Evolutionary conservation across 1,284 basidiomycete genomes (phyloP).

Genomic region (Marasmius sp.): DNA sequence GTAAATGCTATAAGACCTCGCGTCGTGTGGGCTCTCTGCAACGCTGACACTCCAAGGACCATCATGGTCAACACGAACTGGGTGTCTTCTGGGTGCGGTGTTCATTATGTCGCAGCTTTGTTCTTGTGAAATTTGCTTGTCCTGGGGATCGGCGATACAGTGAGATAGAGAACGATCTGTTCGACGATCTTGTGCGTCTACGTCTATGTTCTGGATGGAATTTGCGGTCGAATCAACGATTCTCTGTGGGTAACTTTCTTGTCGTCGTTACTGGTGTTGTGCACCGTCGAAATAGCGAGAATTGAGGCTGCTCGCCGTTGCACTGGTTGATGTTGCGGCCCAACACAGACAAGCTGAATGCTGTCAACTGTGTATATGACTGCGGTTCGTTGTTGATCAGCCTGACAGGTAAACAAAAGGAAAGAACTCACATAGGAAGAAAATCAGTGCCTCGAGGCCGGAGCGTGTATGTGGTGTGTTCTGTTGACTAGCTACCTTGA

Average conservation of each 20-base stretch:
- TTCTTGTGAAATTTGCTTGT: neutral
- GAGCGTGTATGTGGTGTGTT: neutral
- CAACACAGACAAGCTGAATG: neutral
- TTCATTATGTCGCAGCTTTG: slow-evolving; percentile 3
- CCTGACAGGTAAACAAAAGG: neutral
- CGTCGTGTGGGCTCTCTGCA: slow-evolving; percentile 64
- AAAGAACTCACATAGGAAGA: neutral
- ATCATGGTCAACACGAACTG: slow-evolving; percentile 40
- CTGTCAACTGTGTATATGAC: neutral
- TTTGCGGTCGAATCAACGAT: neutral
- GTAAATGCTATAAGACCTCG: slow-evolving; percentile 63
- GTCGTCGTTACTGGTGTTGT: neutral
- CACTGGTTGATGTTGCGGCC: slow-evolving; percentile 1
- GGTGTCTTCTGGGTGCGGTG: slow-evolving; percentile 9
- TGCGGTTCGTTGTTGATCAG: neutral
- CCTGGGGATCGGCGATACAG: neutral
- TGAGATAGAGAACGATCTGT: neutral
- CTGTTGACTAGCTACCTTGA: slow-evolving; percentile 2
- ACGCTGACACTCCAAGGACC: slow-evolving; percentile 76
- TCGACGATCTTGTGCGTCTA: slow-evolving; percentile 2
- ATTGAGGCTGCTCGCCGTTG: neutral
- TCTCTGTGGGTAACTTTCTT: neutral
- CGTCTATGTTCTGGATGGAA: neutral
- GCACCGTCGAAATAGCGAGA: neutral
- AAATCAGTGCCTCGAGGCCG: neutral